These are phyloP conservation scores for Umbelopsis isabellina DNA, from an alignment of 192 early-diverging fungal species.

Conservation along the genomic window DNA sequence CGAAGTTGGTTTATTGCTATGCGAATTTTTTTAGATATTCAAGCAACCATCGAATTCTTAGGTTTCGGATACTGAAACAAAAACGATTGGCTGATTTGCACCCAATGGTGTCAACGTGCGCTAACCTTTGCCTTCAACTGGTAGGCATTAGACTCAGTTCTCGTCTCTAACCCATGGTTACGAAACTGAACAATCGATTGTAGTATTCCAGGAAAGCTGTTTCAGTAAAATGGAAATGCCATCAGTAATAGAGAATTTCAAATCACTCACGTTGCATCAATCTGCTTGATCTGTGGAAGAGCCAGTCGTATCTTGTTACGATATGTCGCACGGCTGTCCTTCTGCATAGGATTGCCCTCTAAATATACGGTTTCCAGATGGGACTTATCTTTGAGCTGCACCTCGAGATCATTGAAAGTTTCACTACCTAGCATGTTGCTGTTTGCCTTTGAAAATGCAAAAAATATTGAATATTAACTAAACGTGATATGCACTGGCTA, in stretches of 20 bases:
- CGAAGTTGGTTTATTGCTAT: background rate
- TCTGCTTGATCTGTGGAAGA: slow-evolving; percentile 86
- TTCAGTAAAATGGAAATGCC: background rate
- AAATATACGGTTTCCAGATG: slow-evolving; percentile 88
- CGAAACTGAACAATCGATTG: background rate
- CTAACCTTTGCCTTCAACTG: background rate
- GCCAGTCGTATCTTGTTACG: slow-evolving; percentile 84
- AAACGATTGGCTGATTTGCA: background rate
- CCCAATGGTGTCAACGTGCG: background rate
- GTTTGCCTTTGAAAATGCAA: slow-evolving; percentile 54
- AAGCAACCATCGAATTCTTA: background rate
- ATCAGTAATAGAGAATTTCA: background rate
- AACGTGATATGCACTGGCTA: slow-evolving; percentile 44
- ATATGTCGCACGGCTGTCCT: slow-evolving; percentile 74
- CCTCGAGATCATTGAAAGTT: slow-evolving; percentile 77
- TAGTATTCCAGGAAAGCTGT: background rate
- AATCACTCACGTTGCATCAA: slow-evolving; percentile 79
- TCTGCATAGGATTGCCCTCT: slow-evolving; percentile 94
- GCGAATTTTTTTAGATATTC: background rate
- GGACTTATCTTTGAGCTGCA: slow-evolving; percentile 58
- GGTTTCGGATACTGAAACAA: slow-evolving; percentile 13
- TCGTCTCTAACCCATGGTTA: slow-evolving; percentile 17
- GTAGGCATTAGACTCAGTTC: too few relatives aligned
- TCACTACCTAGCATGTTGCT: slow-evolving; percentile 67
- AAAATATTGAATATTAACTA: slow-evolving; percentile 30